Evolutionary conservation across 768 basidiomycete species (phyloP), one percentile per base, ranked within the genome.

Genomic region (Mycena epipterygia): DNA sequence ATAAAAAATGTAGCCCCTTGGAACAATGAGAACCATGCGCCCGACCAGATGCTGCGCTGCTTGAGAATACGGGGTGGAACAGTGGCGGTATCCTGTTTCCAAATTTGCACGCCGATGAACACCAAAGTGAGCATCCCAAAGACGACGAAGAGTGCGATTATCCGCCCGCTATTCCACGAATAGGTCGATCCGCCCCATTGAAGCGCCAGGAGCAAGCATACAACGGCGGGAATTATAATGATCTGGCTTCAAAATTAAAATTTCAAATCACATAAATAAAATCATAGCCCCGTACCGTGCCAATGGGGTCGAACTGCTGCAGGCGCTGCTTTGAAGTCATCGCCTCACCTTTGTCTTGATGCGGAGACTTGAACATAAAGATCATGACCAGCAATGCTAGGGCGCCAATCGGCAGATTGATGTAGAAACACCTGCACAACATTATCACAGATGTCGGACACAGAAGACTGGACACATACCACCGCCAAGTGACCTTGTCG

Each of bases 161-260:
- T 48, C 30, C 70, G 70, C 8, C 46, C 41, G 59, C 80, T 79
- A 48, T 73, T 75, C 87, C 87, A 88, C 2, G 83, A 75, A 70
- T 84, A 83, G 14, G 75, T 75, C 69, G 83, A 82, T 0, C 86
- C 86, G 14, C 85, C 86, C 83, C 84, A 85, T 59, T 85, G 82
- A 0, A 87, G 76, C 9, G 85, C 81, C 17, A 87, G 76, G 17
- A 76, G 68, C 9, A 73, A 49, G 53, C 61, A 73, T 25, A 70
- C 58, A 35, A 69, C 57, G n/a, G 66, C 66, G 27, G 68, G 53
- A 30, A 76, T 68, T n/a, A 76, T 66, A 19, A 76, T 30, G n/a
- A 68, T 23, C 66, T 67, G 29, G 2, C 29, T 42, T 27, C 8
- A 9, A 4, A 1, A 48, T 65, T 21, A 49, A 13, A 21, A 17